Evolutionary conservation across 805 yeast genomes (phyloP).

Genomic region (Kodamaea jinghongensis): DNA sequence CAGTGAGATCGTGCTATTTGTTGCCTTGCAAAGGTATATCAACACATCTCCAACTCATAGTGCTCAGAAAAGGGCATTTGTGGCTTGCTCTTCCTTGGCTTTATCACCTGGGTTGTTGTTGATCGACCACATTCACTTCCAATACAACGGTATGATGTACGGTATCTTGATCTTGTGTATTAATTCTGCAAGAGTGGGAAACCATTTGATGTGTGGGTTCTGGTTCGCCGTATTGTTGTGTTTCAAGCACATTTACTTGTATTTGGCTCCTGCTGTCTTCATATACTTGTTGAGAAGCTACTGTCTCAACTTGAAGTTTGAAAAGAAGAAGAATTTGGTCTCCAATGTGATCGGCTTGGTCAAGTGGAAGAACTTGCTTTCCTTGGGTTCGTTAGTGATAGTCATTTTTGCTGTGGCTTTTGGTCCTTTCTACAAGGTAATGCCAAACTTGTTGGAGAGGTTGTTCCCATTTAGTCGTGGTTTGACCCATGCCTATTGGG

Average conservation of each 20-base stretch:
- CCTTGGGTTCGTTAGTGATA: conserved; percentile 63
- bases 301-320: conserved; percentile 48
- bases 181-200: conserved; percentile 61
- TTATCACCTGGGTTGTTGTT: conserved; percentile 88
- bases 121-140: conserved; percentile 95
- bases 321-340: conserved; percentile 20
- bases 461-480: conserved; percentile 94
- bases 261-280: conserved; percentile 92
- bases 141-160: conserved; percentile 91
- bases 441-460: conserved; percentile 64
- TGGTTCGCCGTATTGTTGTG: conserved; percentile 77
- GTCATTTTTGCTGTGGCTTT: conserved; percentile 65
- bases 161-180: conserved; percentile 77
- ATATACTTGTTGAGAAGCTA: conserved; percentile 72
- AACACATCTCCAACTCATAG: conserved; percentile 42
- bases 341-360: conserved; percentile 35
- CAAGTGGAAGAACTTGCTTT: conserved; percentile 56
- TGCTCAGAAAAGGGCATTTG: conserved; percentile 55
- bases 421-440: conserved; percentile 69
- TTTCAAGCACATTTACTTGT: conserved; percentile 91
- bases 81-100: conserved; percentile 76
- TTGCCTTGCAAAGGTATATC: conserved; percentile 69
- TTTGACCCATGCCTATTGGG: conserved; percentile 97
- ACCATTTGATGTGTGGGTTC: conserved; percentile 58
- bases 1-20: conserved; percentile 70